Evolutionary conservation across 164 flowering plant genomes (phyloP).

Genomic region (Dillenia turbinata): DNA sequence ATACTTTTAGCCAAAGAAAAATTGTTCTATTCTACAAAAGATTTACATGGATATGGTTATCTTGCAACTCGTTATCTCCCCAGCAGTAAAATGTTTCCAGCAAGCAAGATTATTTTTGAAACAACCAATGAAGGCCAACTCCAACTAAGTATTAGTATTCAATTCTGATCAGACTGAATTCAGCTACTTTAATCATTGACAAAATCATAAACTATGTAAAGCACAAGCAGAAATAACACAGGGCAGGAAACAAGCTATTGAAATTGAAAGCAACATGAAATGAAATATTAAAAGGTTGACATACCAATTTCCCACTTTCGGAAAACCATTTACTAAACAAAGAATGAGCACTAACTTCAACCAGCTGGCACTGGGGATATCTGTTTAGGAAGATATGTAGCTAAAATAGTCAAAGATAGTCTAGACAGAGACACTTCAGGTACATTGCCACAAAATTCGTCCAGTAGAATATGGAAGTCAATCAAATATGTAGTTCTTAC

Average conservation of each 20-base stretch:
- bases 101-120: too few species aligned
- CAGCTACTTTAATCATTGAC: background rate
- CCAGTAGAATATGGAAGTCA: background rate
- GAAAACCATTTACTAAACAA: conserved; percentile 99
- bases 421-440: too few species aligned
- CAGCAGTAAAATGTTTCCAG: too few species aligned
- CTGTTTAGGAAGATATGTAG: conserved; percentile 29
- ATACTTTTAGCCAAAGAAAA: too few species aligned
- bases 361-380: conserved; percentile 84
- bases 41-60: too few species aligned
- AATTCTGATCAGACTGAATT: too few species aligned
- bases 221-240: background rate
- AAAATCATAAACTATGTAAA: background rate
- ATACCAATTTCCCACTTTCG: conserved; percentile 97
- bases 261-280: background rate
- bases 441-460: background rate
- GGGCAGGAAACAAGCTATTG: background rate
- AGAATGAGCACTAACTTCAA: conserved; percentile 99
- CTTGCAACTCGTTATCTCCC: too few species aligned
- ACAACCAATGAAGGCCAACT: too few species aligned
- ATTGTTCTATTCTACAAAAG: too few species aligned
- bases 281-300: conserved; percentile 8
- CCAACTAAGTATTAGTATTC: too few species aligned
- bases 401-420: background rate
- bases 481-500: conserved; percentile 19